These are phyloP conservation scores for Hippophae tibetana DNA, from an alignment of 306 rosid species.

Conservation along the genomic window DNA sequence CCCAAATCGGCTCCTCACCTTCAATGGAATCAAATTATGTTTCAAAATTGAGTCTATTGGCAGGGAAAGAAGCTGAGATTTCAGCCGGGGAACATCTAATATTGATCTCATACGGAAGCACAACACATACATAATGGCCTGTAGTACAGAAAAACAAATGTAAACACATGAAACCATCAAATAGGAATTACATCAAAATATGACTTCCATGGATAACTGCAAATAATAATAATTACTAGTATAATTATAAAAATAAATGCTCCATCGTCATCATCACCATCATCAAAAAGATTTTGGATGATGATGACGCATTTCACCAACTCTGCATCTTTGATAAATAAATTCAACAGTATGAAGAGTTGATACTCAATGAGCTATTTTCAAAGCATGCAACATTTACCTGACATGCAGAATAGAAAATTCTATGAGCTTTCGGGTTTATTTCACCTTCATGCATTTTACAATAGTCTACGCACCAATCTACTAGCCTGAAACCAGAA, in stretches of 20 bases:
- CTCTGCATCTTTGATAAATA: background rate
- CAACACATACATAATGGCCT: slow-evolving; percentile 35
- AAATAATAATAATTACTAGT: no score
- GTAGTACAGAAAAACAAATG: background rate
- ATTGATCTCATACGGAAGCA: slow-evolving; percentile 81
- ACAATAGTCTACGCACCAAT: slow-evolving; percentile 56
- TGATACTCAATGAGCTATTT: background rate
- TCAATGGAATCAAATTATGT: slow-evolving; percentile 53
- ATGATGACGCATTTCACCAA: no score
- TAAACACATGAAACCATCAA: no score
- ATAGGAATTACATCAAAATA: no score
- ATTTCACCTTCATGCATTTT: slow-evolving; percentile 33
- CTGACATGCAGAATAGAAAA: slow-evolving; percentile 91
- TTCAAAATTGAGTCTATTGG: slow-evolving; percentile 54
- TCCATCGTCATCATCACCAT: no score
- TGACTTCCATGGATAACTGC: no score
- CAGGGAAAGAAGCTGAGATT: slow-evolving; percentile 40
- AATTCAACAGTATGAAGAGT: background rate
- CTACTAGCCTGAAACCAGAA: slow-evolving; percentile 55
- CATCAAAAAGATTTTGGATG: no score
- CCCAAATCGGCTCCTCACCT: slow-evolving; percentile 34
- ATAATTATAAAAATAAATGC: no score
- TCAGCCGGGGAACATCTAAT: slow-evolving; percentile 49
- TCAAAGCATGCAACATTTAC: slow-evolving; percentile 24
- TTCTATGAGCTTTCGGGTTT: slow-evolving; percentile 56